Percentiles rank a stretch among this genome's conserved stretches.
Evolutionary conservation across 192 early-diverging fungal genomes (phyloP).

Genomic region (Coemansia sp.): DNA sequence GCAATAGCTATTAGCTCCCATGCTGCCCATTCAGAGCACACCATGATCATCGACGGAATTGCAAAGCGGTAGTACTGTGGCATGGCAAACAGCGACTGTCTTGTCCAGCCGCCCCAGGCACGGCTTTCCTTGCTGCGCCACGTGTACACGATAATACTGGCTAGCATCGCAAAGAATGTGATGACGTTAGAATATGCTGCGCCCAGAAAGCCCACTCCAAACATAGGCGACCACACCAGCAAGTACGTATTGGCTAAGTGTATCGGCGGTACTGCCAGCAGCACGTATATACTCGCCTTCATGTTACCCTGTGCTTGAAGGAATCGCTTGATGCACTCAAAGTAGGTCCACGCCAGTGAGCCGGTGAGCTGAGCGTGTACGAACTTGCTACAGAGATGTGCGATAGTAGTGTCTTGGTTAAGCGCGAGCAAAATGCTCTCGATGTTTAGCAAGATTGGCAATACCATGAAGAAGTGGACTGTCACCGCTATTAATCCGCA

Average conservation of each 20-base stretch:
- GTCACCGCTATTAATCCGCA: conserved; percentile 78
- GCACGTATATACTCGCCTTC: conserved; percentile 78
- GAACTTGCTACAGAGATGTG: conserved; percentile 71
- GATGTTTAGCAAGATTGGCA: conserved; percentile 70
- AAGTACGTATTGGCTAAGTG: conserved; percentile 77
- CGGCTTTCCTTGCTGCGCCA: conserved; percentile 58
- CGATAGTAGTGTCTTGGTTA: conserved; percentile 75
- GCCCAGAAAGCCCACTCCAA: conserved; percentile 79
- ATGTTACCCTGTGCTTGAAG: conserved; percentile 92
- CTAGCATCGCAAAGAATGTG: conserved; percentile 74
- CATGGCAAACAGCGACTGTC: conserved; percentile 39
- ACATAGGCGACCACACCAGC: conserved; percentile 72
- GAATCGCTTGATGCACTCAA: conserved; percentile 86
- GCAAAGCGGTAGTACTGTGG: conserved; percentile 65
- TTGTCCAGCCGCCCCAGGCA: conserved; percentile 75
- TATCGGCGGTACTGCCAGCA: conserved; percentile 71
- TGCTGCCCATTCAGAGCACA: conserved; percentile 69
- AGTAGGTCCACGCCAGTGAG: conserved; percentile 74
- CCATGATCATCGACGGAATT: conserved; percentile 75
- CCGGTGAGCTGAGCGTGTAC: conserved; percentile 71
- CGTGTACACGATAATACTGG: conserved; percentile 66
- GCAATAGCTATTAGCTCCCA: conserved; percentile 54
- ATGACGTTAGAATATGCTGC: conserved; percentile 80
- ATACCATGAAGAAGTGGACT: conserved; percentile 72
- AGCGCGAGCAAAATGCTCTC: conserved; percentile 68